Percentiles rank a stretch among this genome's conserved stretches.
Evolutionary conservation across 164 flowering plant genomes (phyloP).

Genomic region (Tetracentron sinense): DNA sequence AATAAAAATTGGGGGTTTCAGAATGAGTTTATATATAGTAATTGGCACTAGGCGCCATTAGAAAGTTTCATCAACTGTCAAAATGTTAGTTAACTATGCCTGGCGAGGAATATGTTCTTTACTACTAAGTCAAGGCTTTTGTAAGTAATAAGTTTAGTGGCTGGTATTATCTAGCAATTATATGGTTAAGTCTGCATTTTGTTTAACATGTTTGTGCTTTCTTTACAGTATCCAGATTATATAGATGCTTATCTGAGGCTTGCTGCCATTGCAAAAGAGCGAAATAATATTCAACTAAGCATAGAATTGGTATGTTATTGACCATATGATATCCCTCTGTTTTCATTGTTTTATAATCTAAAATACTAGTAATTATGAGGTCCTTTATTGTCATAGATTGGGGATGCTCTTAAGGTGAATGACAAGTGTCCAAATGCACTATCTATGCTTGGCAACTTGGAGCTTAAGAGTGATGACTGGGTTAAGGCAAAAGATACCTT

Average conservation of each 20-base stretch:
- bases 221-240: conserved; percentile 81
- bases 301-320: conserved; percentile 67
- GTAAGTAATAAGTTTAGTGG: too few species aligned
- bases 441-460: conserved; percentile 85
- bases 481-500: conserved; percentile 96
- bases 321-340: conserved; percentile 1
- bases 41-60: too few species aligned
- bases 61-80: too few species aligned
- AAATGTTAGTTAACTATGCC: too few species aligned
- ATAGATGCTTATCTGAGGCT: conserved; percentile 90
- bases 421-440: conserved; percentile 85
- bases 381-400: conserved; percentile 43
- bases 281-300: conserved; percentile 73
- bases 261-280: conserved; percentile 89
- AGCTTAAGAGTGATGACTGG: conserved; percentile 98
- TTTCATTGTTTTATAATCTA: not conserved
- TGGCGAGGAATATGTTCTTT: too few species aligned
- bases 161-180: not conserved
- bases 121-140: too few species aligned
- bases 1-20: too few species aligned
- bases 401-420: conserved; percentile 83
- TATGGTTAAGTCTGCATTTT: not conserved
- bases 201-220: conserved; percentile 1
- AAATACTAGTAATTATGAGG: not conserved
- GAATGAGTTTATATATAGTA: too few species aligned